Evolutionary conservation across 768 basidiomycete species (phyloP), one percentile per base, ranked within the genome.

Genomic region (Pleurotus platypus): DNA sequence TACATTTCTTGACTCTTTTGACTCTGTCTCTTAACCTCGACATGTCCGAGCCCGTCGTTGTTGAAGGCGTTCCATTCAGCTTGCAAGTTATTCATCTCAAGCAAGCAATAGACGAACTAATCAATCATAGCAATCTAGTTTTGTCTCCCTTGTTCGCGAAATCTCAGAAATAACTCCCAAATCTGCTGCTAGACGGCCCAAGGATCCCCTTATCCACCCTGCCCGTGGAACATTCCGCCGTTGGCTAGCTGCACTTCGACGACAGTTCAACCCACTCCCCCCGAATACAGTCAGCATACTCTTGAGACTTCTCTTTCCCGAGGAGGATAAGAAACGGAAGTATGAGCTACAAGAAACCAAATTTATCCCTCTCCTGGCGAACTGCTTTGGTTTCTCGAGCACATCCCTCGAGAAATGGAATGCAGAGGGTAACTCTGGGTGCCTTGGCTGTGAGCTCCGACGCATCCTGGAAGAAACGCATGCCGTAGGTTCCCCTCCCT

Each of bases 251-350:
- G 64, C 67, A 11, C 69, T 87, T 30, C 75, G 68, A 57, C 60
- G 47, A n/a, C 61, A 67, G 13, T 82, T 77, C 63, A 65, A 69
- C 11, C 81, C 83, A 12, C 68, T 87, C 18, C 80, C 82, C 0
- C 65, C 66, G 0, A 77, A 80, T 3, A 85, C 83, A 0, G 83
- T 85, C 7, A 74, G 77, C 12, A 78, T 79, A 4, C 70, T 92
- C 27, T 86, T 95, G 63, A 81, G 84, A 5, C 69, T 94, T 4
- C 72, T 96, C n/a, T 95, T 94, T 65, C 93, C 94, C 0, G 86
- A 94, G 59, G 85, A 92, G 57, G 91, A 94, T 58, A 63, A 73
- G 1, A 69, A 79, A 13, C 77, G 94, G 20, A 83, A 84, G 67
- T 95, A 87, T 62, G 82, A 84, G 35, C 74, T 94, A 64, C 83